These are phyloP conservation scores for Acrasis kona DNA, from an alignment of 78 protist genomes.

Conservation along the genomic window DNA sequence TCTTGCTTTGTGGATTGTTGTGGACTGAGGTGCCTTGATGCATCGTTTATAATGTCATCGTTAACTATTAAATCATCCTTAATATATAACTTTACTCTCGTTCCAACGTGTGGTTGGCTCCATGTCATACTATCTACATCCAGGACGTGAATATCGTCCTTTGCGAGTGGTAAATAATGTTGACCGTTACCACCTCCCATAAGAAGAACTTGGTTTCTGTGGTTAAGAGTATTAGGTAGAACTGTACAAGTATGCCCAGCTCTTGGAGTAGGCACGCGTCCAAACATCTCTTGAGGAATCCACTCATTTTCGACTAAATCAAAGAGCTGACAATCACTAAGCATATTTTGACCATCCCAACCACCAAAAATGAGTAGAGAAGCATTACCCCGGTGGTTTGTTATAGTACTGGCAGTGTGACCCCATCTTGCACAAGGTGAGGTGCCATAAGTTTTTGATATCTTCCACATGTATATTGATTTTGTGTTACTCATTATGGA, in stretches of 20 bases:
- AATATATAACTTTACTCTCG: background rate
- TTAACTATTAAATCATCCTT: background rate
- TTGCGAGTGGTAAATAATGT: background rate
- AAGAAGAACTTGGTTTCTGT: too few relatives aligned
- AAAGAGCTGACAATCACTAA: background rate
- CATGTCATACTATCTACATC: background rate
- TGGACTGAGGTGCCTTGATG: too few relatives aligned
- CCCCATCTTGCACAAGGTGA: background rate
- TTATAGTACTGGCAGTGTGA: background rate
- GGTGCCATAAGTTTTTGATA: too few relatives aligned
- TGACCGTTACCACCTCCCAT: background rate
- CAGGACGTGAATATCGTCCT: background rate
- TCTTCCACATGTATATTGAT: too few relatives aligned
- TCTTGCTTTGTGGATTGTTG: too few relatives aligned
- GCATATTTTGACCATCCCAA: background rate
- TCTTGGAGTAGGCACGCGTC: background rate
- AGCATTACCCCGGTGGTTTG: background rate
- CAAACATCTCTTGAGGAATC: background rate
- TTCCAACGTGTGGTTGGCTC: background rate
- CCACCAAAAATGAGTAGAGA: background rate
- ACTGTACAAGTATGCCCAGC: background rate
- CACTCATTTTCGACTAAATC: background rate
- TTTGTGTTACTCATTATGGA: too few relatives aligned
- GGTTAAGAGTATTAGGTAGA: background rate
- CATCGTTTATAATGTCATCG: background rate